A percentile compares a stretch with the other conserved stretches of the same genome.
These are phyloP conservation scores for Aspergillus novoparasiticus DNA, from an alignment of 2,329 filamentous ascomycete species.

Conservation along the genomic window DNA sequence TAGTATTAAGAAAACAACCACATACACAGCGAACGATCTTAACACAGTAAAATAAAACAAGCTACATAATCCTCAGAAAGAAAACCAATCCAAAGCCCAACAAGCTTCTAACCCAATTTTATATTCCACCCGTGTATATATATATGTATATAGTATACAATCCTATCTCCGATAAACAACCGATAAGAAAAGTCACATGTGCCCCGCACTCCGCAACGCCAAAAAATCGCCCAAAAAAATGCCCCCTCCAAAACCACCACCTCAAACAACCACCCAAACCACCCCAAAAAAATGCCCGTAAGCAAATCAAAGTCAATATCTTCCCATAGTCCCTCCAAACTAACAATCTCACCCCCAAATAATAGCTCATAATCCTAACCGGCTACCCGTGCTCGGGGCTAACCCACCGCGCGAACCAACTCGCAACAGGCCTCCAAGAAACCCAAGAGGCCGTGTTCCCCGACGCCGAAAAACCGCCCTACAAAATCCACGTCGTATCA, in stretches of 20 bases:
- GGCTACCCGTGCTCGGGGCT: constrained; percentile 67
- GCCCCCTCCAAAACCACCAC: not conserved
- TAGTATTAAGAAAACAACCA: not conserved
- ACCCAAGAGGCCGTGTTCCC: constrained; percentile 49
- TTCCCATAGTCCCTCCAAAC: not conserved
- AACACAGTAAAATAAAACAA: not conserved
- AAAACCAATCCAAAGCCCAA: not conserved
- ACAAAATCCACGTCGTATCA: constrained; percentile 42
- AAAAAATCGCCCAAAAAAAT: constrained; percentile 16
- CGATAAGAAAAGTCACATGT: constrained; percentile 16
- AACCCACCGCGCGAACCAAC: constrained; percentile 61
- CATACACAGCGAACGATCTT: not conserved
- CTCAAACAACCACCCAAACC: constrained; percentile 22
- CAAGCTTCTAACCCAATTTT: no score
- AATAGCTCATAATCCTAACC: constrained; percentile 62
- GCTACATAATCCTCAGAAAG: not conserved
- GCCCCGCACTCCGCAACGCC: constrained; percentile 15
- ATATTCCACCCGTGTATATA: not conserved
- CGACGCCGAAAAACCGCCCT: constrained; percentile 44
- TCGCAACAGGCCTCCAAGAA: constrained; percentile 54
- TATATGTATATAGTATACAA: not conserved
- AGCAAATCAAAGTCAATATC: no score
- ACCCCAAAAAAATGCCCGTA: not conserved
- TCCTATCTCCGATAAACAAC: no score
- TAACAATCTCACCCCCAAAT: not conserved